These are phyloP conservation scores for Penicillium cataractarum DNA, from an alignment of 495 filamentous ascomycete genomes.

Conservation along the genomic window DNA sequence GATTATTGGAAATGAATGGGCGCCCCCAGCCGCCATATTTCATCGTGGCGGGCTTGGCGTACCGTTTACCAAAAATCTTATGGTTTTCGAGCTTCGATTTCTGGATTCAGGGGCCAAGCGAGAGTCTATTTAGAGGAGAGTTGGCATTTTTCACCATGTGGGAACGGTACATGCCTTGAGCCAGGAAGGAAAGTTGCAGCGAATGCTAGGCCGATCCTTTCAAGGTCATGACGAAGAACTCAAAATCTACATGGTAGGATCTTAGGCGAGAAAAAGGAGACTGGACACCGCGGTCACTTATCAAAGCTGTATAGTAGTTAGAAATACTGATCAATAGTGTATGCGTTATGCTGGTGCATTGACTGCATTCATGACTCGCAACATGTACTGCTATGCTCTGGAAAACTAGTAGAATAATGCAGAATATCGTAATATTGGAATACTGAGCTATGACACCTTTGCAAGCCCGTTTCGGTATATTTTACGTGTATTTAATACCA, in stretches of 20 bases:
- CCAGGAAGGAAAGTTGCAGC: too few species aligned
- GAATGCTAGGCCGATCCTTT: too few species aligned
- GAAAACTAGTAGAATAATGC: too few species aligned
- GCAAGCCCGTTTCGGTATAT: neutral
- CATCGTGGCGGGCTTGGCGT: neutral
- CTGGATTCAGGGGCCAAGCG: neutral
- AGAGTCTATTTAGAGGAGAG: neutral
- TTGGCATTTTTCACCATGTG: neutral
- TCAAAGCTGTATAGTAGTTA: too few species aligned
- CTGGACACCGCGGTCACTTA: too few species aligned
- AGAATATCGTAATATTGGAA: too few species aligned
- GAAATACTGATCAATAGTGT: neutral
- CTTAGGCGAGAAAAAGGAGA: too few species aligned
- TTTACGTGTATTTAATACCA: neutral
- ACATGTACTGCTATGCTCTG: too few species aligned
- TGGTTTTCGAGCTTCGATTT: neutral
- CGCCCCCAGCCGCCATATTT: neutral
- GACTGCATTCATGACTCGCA: neutral
- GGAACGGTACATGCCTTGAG: neutral
- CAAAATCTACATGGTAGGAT: too few species aligned
- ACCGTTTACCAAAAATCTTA: neutral
- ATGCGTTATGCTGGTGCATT: neutral
- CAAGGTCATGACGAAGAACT: too few species aligned
- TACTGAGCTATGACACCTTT: neutral
- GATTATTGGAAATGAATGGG: conserved; percentile 2